Percentiles rank a stretch among this genome's conserved stretches.
These are phyloP conservation scores for Begonia fuchsioides DNA, from an alignment of 306 rosid species.

Conservation along the genomic window DNA sequence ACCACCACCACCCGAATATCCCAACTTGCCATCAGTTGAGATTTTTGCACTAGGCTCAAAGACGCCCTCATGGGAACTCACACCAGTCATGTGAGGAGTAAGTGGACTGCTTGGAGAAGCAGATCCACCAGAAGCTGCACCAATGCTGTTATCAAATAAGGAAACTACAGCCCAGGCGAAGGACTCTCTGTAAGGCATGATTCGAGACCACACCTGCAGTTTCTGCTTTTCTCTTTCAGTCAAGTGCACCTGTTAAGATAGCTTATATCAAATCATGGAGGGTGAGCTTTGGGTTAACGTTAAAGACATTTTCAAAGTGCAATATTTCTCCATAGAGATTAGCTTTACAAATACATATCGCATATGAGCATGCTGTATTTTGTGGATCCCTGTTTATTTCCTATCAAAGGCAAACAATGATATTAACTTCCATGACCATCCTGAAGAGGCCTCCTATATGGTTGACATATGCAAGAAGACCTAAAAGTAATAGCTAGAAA, in stretches of 20 bases:
- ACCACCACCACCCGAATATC: constrained; percentile 72
- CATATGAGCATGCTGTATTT: too few species aligned
- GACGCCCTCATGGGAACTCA: constrained; percentile 89
- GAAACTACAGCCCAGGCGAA: constrained; percentile 95
- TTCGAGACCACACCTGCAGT: constrained; percentile 99
- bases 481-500: too few species aligned
- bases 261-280: constrained; percentile 7
- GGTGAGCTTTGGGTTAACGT: too few species aligned
- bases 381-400: too few species aligned
- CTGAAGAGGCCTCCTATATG: too few species aligned
- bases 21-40: constrained; percentile 77
- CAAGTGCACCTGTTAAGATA: constrained; percentile 62
- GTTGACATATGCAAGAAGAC: too few species aligned
- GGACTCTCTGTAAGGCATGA: constrained; percentile 99
- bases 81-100: constrained; percentile 79
- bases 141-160: constrained; percentile 83
- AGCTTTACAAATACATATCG: too few species aligned
- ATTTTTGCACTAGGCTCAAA: constrained; percentile 81
- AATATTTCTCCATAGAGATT: too few species aligned
- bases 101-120: constrained; percentile 99
- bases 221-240: constrained; percentile 94
- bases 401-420: too few species aligned
- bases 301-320: too few species aligned
- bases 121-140: constrained; percentile 94
- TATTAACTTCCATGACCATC: too few species aligned